Evolutionary conservation across 257 asterid genomes (phyloP), one percentile per base, ranked within the genome.

Genomic region (Fraxinus cuspidata): DNA sequence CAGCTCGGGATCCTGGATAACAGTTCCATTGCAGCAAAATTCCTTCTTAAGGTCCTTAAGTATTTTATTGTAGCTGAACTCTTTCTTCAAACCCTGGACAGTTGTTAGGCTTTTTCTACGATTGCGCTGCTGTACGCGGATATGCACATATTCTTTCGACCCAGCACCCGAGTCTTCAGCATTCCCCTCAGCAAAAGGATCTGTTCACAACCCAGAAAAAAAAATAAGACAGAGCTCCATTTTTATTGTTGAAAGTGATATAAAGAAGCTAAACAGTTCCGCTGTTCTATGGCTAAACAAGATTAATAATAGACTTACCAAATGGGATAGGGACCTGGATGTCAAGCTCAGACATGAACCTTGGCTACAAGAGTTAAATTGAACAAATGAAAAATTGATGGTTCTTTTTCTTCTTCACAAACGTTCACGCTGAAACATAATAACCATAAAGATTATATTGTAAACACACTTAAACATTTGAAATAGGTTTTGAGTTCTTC

Each of bases 21-120:
- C 97, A 4, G 97, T 92, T 74, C 97, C 97, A 85, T 92, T 92
- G 87, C 97, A 92, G 92, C 97, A 92, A 71, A 92, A 90, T 79
- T 91, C 95, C 82, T 90, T 89, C 90, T 92, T 90, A 29, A 92
- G 92, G 83, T 92, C 97, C 82, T 92, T 92, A 76, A 92, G 97
- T 78, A 92, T 92, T 78, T 90, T 92, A 23, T 78, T 90, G 75
- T 90, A 92, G 88, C 96, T 90, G 90, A 90, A 92, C 51, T 92
- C 97, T 82, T 92, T 90, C 81, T 89, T 92, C 82, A 92, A 83
- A 3, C 97, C 97, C 77, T 92, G 97, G 78, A 92, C 96, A 1
- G 97, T 92, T 3, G 97, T 92, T 89, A 92, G 87, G 81, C 97
- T 86, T 83, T 92, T 92, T 85, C 97, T 79, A 82, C 97, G 96